These are phyloP conservation scores for Globisporangium solare DNA, from an alignment of 352 stramenopile species.

Conservation along the genomic window DNA sequence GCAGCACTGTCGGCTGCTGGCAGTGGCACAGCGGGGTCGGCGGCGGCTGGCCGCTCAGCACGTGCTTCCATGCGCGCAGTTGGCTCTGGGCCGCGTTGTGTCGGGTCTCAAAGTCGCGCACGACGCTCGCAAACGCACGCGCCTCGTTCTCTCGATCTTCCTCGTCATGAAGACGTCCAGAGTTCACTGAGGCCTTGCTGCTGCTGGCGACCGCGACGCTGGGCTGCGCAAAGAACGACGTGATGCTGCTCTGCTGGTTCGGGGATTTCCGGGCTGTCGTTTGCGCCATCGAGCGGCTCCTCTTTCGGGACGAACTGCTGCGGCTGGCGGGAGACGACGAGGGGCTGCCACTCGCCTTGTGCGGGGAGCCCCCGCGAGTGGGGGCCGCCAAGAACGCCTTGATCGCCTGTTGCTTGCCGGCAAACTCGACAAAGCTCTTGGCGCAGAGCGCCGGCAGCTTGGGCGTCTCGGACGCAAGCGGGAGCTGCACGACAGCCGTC, in stretches of 20 bases:
- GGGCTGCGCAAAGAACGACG: slow-evolving; percentile 37
- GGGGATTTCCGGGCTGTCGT: slow-evolving; percentile 7
- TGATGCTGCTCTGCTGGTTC: slow-evolving; percentile 39
- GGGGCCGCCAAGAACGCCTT: slow-evolving; percentile 25
- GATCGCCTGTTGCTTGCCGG: slow-evolving; percentile 69
- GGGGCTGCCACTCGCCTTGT: background rate
- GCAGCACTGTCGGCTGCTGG: slow-evolving; percentile 60
- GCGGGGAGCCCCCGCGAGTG: background rate
- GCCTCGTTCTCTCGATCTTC: background rate
- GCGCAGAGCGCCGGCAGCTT: slow-evolving; percentile 48
- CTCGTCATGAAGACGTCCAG: no score
- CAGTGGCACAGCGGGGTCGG: slow-evolving; percentile 66
- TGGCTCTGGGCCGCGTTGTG: slow-evolving; percentile 21
- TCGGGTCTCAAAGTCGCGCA: slow-evolving; percentile 24
- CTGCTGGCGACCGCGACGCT: background rate
- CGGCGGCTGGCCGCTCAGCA: slow-evolving; percentile 57
- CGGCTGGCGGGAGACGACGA: background rate
- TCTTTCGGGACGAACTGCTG: background rate
- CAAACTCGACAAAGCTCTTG: slow-evolving; percentile 73
- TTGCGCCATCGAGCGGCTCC: background rate
- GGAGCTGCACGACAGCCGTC: slow-evolving; percentile 31
- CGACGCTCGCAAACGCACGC: slow-evolving; percentile 10
- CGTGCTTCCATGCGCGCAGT: slow-evolving; percentile 54
- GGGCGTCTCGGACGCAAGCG: slow-evolving; percentile 9
- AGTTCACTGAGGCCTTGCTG: background rate